These are phyloP conservation scores for Leishmania major DNA, from an alignment of 208 protist species.

Conservation along the genomic window DNA sequence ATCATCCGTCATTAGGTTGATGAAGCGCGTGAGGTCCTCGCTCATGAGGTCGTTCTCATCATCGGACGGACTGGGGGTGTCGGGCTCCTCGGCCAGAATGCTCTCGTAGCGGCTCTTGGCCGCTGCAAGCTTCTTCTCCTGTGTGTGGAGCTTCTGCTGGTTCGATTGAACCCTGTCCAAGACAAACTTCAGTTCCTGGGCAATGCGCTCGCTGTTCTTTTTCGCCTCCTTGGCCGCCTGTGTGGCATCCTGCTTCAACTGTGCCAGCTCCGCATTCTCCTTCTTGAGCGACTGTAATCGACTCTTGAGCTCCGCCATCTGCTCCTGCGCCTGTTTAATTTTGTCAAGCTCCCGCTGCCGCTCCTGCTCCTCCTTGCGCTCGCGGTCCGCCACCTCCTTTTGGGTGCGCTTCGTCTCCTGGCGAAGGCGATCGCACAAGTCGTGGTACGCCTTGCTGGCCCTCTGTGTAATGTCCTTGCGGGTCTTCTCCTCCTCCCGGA, in stretches of 20 bases:
- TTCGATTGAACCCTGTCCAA: constrained; percentile 52
- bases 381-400: constrained; percentile 76
- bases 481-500: constrained; percentile 84
- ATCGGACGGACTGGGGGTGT: constrained; percentile 49
- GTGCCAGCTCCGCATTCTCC: constrained; percentile 54
- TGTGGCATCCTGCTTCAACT: constrained; percentile 63
- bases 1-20: constrained; percentile 61
- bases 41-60: constrained; percentile 65
- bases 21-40: constrained; percentile 53
- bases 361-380: constrained; percentile 81
- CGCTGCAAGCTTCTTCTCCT: constrained; percentile 68
- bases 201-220: constrained; percentile 54
- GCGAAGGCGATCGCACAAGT: constrained; percentile 68
- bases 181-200: constrained; percentile 56
- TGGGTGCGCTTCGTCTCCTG: constrained; percentile 75
- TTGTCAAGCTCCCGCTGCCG: constrained; percentile 77
- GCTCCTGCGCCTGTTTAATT: constrained; percentile 77
- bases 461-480: constrained; percentile 82
- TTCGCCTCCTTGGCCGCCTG: constrained; percentile 68
- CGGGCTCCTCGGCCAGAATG: constrained; percentile 46
- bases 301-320: constrained; percentile 65
- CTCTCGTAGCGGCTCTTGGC: constrained; percentile 42
- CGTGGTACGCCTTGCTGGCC: constrained; percentile 68
- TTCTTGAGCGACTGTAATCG: constrained; percentile 68
- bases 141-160: constrained; percentile 54